Evolutionary conservation across 371 early-diverging fungal genomes (phyloP).

Genomic region (Mortierella sp.): DNA sequence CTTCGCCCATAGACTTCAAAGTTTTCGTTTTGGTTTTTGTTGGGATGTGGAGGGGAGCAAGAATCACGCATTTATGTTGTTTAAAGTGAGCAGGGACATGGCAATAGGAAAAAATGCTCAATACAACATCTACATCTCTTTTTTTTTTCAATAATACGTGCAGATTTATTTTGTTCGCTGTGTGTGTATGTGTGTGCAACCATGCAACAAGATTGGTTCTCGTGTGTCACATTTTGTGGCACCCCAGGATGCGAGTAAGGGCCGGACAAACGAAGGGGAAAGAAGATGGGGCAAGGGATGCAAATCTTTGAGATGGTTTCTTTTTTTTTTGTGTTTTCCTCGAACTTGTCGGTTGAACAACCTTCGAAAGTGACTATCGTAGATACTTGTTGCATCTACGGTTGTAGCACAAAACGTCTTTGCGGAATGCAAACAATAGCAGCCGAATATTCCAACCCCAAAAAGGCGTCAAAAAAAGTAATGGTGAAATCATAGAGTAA

Average conservation of each 20-base stretch:
- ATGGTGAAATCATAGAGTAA: neutral
- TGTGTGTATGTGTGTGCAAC: neutral
- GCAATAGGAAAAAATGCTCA: neutral
- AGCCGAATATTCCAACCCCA: conserved; percentile 2
- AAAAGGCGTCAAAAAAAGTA: neutral
- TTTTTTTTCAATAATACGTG: neutral
- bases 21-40: no score
- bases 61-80: no score
- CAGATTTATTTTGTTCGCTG: neutral
- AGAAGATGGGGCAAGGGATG: no score
- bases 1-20: no score
- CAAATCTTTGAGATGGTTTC: no score
- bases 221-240: neutral
- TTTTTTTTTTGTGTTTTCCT: no score
- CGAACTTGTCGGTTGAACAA: no score
- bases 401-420: neutral
- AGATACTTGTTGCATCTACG: no score
- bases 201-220: neutral
- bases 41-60: no score
- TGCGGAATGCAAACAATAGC: neutral
- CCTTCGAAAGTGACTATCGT: no score
- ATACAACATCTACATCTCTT: neutral
- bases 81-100: no score
- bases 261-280: neutral
- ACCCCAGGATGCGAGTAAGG: neutral